Conservation (phyloP, 2,329 filamentous ascomycete genomes). For the Aspergillus sp. region DNA sequence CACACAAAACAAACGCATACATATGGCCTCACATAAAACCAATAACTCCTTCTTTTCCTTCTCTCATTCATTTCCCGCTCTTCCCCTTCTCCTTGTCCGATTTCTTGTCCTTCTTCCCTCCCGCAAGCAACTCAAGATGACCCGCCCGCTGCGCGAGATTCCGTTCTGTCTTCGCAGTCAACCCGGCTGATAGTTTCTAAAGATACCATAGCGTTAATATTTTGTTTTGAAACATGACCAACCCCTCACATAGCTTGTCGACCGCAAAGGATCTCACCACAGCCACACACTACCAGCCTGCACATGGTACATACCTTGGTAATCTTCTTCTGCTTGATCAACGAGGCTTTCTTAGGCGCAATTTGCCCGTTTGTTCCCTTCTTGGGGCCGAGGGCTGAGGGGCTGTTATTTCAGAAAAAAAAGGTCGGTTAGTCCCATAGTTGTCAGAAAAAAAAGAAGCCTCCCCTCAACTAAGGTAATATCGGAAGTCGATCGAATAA, state of each 20-base stretch:
- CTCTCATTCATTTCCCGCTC: slow-evolving; percentile 27
- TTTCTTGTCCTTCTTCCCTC: slow-evolving; percentile 62
- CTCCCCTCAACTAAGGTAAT: neutral
- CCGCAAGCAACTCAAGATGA: slow-evolving; percentile 67
- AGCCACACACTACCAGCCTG: neutral
- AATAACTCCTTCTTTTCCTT: neutral
- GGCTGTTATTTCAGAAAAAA: slow-evolving; percentile 12
- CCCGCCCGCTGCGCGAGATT: slow-evolving; percentile 66
- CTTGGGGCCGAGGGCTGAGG: slow-evolving; percentile 48
- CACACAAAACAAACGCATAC: neutral
- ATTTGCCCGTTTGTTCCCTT: slow-evolving; percentile 60
- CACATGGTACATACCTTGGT: slow-evolving; percentile 53
- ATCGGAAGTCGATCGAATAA: too few relatives aligned
- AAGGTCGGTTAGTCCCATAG: neutral
- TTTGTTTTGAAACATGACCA: neutral
- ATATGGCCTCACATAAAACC: neutral
- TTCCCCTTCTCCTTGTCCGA: slow-evolving; percentile 32
- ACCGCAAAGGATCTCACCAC: neutral
- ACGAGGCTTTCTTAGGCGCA: slow-evolving; percentile 63
- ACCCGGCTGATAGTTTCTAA: slow-evolving; percentile 61
- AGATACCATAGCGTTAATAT: neutral
- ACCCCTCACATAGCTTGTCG: slow-evolving; percentile 21
- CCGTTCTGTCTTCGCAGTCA: slow-evolving; percentile 67
- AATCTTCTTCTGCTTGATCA: slow-evolving; percentile 62
- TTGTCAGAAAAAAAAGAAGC: neutral